Evolutionary conservation across 2,329 filamentous ascomycete species (phyloP), one percentile per base, ranked within the genome.

Genomic region (Drechslerella stenobrocha): DNA sequence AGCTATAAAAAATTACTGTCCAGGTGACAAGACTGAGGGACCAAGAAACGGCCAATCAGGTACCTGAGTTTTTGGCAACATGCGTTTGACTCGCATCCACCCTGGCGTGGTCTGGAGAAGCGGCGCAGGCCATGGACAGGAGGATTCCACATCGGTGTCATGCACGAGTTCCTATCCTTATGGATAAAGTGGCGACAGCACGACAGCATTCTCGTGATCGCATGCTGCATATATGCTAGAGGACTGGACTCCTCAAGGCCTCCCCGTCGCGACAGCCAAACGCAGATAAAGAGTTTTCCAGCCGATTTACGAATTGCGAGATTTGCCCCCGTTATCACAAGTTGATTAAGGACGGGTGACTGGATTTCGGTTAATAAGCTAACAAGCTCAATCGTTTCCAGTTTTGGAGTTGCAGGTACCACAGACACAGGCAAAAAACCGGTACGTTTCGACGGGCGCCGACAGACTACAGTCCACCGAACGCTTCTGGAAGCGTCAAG

Each of bases 361-460:
- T 65, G 30, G 52, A 58, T 53, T 58, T 66, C 53, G 60, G 60
- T 66, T 66, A 66, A 66, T 55, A 26, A 42, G 60, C 40, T n/a
- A n/a, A n/a, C n/a, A n/a, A n/a, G n/a, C n/a, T n/a, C n/a, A n/a
- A n/a, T 66, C 60, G 60, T 66, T 66, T 66, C 60, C 60, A 58
- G 55, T 42, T 53, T 45, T 45, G 22, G 28, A 8, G 26, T 52
- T 26, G 52, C 34, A 46, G 23, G 42, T 35, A 66, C 60, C 26
- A 23, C 20, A 26, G 34, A 40, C 30, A 37, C 52, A 66, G 52
- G 53, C 60, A 44, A 50, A 55, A n/a, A 32, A 44, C 45, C 47
- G 30, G 40, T 44, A 50, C 34, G 37, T 51, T 26, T 22, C 15
- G 15, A 44, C 26, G 26, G 44, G 26, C 26, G 15, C 7, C 8